Evolutionary conservation across 2,329 filamentous ascomycete species (phyloP).

Genomic region (Penicillium psychrosexuale): DNA sequence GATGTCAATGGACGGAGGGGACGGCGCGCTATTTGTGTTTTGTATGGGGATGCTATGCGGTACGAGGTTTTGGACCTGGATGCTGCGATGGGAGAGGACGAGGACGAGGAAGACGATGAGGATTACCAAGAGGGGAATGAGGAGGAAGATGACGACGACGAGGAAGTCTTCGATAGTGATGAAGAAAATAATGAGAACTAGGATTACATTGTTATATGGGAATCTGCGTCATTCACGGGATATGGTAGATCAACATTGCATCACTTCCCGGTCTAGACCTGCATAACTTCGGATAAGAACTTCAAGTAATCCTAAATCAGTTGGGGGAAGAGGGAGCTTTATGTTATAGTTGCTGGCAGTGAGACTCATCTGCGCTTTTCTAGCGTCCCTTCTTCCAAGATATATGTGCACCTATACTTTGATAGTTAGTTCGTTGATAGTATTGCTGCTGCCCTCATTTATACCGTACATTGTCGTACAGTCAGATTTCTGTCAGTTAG

Average conservation of each 20-base stretch:
- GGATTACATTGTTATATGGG: background rate
- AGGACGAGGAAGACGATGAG: constrained; percentile 29
- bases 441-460: too few relatives aligned
- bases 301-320: constrained; percentile 17
- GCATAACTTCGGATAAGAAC: constrained; percentile 28
- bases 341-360: too few relatives aligned
- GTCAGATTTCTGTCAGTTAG: too few relatives aligned
- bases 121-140: constrained; percentile 23
- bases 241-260: background rate
- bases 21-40: constrained; percentile 52
- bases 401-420: too few relatives aligned
- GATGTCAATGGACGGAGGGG: constrained; percentile 56
- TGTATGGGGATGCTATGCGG: constrained; percentile 53
- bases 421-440: too few relatives aligned
- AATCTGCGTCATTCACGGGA: background rate
- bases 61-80: constrained; percentile 58
- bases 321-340: background rate
- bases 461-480: too few relatives aligned
- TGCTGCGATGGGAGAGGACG: constrained; percentile 36
- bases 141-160: background rate
- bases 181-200: constrained; percentile 4
- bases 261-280: constrained; percentile 17
- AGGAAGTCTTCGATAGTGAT: background rate
- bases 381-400: too few relatives aligned
- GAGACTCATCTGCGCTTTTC: too few relatives aligned